Evolutionary conservation across 768 basidiomycete genomes (phyloP).

Genomic region (Pleurotus citrinopileatus): DNA sequence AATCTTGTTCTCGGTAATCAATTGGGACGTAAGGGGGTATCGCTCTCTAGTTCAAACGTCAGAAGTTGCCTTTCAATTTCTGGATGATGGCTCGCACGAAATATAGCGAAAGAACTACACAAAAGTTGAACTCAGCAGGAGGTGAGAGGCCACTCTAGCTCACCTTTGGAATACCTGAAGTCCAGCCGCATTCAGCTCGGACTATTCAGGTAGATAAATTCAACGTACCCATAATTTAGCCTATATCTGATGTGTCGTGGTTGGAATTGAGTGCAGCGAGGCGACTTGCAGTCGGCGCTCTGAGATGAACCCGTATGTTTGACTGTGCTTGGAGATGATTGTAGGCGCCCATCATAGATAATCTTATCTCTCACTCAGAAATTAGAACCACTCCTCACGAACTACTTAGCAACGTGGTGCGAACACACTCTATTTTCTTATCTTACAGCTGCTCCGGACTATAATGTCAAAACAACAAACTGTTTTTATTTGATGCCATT

Average conservation of each 20-base stretch:
- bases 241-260: neutral
- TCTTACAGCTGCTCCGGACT: no score
- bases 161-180: constrained; percentile 65
- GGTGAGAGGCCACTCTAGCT: constrained; percentile 15
- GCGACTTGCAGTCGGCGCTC: no score
- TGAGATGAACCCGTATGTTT: no score
- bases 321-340: neutral
- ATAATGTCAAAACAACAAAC: no score
- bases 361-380: constrained; percentile 1
- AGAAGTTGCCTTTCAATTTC: neutral
- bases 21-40: constrained; percentile 96
- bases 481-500: no score
- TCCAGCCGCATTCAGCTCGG: neutral
- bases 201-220: neutral
- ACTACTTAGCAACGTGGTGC: no score
- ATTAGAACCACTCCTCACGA: no score
- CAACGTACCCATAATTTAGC: neutral
- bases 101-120: constrained; percentile 93
- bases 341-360: neutral
- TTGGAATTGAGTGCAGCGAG: no score
- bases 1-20: constrained; percentile 98
- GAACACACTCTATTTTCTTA: no score
- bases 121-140: constrained; percentile 14
- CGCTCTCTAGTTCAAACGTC: constrained; percentile 64
- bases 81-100: constrained; percentile 54